Base-by-base conservation (phyloP, 129 eudicot species). In the Ambrosia trifida region DNA sequence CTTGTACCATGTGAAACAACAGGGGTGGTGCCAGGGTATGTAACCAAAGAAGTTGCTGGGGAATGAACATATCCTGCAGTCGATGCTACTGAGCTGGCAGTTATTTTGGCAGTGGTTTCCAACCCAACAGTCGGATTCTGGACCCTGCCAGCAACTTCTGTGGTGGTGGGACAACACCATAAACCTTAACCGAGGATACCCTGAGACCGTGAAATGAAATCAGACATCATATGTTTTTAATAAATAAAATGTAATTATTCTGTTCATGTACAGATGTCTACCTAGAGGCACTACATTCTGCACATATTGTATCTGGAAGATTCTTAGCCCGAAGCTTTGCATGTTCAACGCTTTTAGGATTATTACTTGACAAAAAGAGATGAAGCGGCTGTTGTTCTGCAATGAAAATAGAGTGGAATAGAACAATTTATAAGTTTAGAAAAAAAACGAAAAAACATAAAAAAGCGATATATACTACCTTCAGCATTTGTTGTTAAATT, bases 111-210 rank as follows among this genome's bases (percentile, higher is more conserved):
- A 46, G 52, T 76, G 30, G n/a, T 35, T 60, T 65, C 82, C 36
- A 72, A 58, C 69, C 58, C 84, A 73, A 40, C 66, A 13, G 72
- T 82, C 3, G 83, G 62, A 74, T 75, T 78, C 66, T 68, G 82
- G 80, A 80, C 76, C 46, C 89, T 33, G 79, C 75, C 72, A 85
- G 80, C 79, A 86, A 72, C 71, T 84, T 88, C 64, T 79, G 93
- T 20, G 97, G 99, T 38, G 99, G 96, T 51, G 99, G 97, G 78
- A 95, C 97, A 36, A 91, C 97, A 72, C 88, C 94, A 78, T 95
- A 95, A 59, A 88, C 94, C 72, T 90, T 88, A 70, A 83, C 68
- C 12, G 99, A 84, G 4, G 97, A 84, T 44, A 84, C 79, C 89
- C 99, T 95, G 70, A 8, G 14, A 64, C 43, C 81, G 49, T 11